phyloP scores from a whole-genome alignment of 2,329 filamentous ascomycete species.

The Sphaerulina vaccinii region DNA sequence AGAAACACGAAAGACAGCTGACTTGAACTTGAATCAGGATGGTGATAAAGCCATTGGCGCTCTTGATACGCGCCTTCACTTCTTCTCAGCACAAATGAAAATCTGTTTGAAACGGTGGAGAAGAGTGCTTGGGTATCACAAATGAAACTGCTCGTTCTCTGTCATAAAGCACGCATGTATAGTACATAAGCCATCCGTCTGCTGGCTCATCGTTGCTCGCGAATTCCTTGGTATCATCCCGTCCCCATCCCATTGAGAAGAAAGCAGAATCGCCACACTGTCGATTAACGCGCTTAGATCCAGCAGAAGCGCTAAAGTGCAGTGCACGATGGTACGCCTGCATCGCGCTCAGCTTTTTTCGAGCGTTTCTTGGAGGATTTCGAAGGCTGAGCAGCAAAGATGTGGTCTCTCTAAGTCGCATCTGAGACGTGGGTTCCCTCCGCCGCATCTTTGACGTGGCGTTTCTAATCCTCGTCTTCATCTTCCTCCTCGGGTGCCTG shows the following conservation, averaged over 20 bases:
- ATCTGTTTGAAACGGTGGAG: too few species aligned
- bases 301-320: conserved; percentile 4
- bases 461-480: conserved; percentile 39
- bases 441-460: too few species aligned
- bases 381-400: too few species aligned
- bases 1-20: too few species aligned
- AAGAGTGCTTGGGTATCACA: conserved; percentile 2
- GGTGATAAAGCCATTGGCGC: too few species aligned
- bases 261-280: conserved; percentile 20
- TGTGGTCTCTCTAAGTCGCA: too few species aligned
- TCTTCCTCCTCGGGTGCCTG: conserved; percentile 40
- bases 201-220: conserved; percentile 18
- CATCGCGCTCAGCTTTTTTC: neutral
- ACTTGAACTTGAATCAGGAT: too few species aligned
- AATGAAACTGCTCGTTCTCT: conserved; percentile 10
- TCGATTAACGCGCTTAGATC: conserved; percentile 10
- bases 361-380: neutral
- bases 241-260: conserved; percentile 17
- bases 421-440: too few species aligned
- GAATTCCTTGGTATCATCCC: conserved; percentile 25
- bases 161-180: conserved; percentile 15
- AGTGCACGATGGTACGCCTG: neutral
- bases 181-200: conserved; percentile 21
- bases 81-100: neutral
- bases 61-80: too few species aligned